Conservation (phyloP, 2,329 filamentous ascomycete species). For the Fusarium transvaalense region DNA sequence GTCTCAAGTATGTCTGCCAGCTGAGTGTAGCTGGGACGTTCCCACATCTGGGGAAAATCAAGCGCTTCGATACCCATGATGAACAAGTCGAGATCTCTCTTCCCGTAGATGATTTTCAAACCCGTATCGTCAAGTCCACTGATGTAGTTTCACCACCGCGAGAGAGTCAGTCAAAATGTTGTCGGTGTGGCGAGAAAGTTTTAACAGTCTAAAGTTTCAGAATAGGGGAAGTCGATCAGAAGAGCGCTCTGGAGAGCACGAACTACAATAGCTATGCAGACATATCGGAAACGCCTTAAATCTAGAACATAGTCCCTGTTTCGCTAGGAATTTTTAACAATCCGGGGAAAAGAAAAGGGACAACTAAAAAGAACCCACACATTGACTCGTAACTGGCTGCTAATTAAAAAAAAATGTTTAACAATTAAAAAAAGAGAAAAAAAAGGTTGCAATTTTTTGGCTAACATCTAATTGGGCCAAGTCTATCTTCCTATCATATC, state of each 20-base stretch:
- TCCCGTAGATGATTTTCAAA: background rate
- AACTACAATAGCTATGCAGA: constrained; percentile 15
- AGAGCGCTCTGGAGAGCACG: constrained; percentile 32
- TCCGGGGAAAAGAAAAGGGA: constrained; percentile 13
- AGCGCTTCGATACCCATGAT: constrained; percentile 52
- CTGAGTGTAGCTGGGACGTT: constrained; percentile 74
- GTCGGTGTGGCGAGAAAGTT: constrained; percentile 26
- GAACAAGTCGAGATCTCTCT: background rate
- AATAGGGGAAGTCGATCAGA: constrained; percentile 3
- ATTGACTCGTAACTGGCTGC: constrained; percentile 16
- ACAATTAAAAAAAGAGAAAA: background rate
- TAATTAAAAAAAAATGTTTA: constrained; percentile 20
- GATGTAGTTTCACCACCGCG: background rate
- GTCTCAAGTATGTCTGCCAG: constrained; percentile 75
- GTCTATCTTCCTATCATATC: constrained; percentile 10
- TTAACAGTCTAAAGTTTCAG: constrained; percentile 3
- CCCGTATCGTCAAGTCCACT: background rate
- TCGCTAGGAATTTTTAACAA: constrained; percentile 18
- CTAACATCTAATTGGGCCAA: constrained; percentile 35
- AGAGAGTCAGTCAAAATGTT: constrained; percentile 4
- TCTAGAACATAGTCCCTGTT: constrained; percentile 26
- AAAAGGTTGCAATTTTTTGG: constrained; percentile 19
- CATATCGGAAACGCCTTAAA: constrained; percentile 29
- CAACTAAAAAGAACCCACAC: constrained; percentile 20
- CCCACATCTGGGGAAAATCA: constrained; percentile 87